Percentiles rank a stretch among this genome's conserved stretches.
Evolutionary conservation across 495 filamentous ascomycete species (phyloP).

Genomic region (Pyrenula massariospora): DNA sequence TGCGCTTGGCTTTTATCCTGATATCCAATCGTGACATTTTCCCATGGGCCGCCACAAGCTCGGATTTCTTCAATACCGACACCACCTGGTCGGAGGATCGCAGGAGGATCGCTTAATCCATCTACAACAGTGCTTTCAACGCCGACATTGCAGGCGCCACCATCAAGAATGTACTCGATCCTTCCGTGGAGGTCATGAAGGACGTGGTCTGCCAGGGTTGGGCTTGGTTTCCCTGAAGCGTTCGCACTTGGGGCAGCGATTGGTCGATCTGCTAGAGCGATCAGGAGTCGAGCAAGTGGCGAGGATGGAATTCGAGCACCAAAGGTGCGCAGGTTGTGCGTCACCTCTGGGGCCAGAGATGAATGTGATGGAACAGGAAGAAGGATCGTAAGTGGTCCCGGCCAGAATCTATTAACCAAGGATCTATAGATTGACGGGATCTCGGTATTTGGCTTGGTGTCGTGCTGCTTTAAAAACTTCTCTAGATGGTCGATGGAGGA

Average conservation of each 20-base stretch:
- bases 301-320: conserved; percentile 82
- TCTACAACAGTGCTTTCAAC: conserved; percentile 97
- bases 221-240: conserved; percentile 80
- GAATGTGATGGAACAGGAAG: conserved; percentile 63
- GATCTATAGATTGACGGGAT: conserved; percentile 77
- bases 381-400: conserved; percentile 86
- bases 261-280: conserved; percentile 61
- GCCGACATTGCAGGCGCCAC: conserved; percentile 73
- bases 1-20: conserved; percentile 37
- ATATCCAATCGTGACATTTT: conserved; percentile 61
- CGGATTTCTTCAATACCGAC: conserved; percentile 77
- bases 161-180: conserved; percentile 86
- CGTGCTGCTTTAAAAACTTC: conserved; percentile 35
- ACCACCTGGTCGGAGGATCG: conserved; percentile 78
- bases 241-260: conserved; percentile 95
- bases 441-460: conserved; percentile 18
- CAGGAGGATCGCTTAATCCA: conserved; percentile 67
- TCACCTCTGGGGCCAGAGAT: conserved; percentile 73
- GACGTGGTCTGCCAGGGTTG: conserved; percentile 83
- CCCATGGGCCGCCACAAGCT: conserved; percentile 61
- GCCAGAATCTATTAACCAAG: conserved; percentile 81
- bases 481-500: conserved; percentile 71
- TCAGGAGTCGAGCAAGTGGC: conserved; percentile 73
- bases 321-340: conserved; percentile 70
- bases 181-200: conserved; percentile 68